These are phyloP conservation scores for Syncephalastrum sp. DNA, from an alignment of 371 early-diverging fungal genomes.

Conservation along the genomic window DNA sequence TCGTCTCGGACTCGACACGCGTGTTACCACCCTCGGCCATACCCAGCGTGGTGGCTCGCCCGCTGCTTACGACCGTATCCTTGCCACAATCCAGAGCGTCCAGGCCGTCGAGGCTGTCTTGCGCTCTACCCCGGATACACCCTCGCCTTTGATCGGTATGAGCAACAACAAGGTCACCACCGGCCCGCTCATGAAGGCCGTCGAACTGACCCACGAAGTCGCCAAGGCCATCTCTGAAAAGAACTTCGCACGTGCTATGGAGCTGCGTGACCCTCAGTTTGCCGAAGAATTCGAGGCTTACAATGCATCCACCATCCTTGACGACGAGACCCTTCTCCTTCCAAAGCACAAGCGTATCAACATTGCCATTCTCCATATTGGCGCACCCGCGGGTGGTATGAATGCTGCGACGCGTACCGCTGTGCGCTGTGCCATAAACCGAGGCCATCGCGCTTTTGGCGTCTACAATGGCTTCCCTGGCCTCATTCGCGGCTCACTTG, in stretches of 20 bases:
- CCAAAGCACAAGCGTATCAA: slow-evolving; percentile 61
- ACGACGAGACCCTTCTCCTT: slow-evolving; percentile 28
- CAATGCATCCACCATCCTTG: slow-evolving; percentile 47
- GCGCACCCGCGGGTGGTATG: slow-evolving; percentile 98
- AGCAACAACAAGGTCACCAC: slow-evolving; percentile 82
- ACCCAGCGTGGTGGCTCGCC: slow-evolving; percentile 99
- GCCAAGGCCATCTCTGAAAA: slow-evolving; percentile 79
- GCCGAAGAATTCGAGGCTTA: slow-evolving; percentile 68
- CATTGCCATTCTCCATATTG: slow-evolving; percentile 93
- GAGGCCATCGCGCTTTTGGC: slow-evolving; percentile 82
- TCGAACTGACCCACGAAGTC: slow-evolving; percentile 87
- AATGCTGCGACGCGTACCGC: slow-evolving; percentile 94
- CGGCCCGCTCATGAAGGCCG: slow-evolving; percentile 91
- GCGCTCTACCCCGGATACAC: slow-evolving; percentile 78
- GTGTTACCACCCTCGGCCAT: slow-evolving; percentile 97
- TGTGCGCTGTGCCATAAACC: slow-evolving; percentile 84
- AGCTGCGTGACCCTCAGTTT: slow-evolving; percentile 90
- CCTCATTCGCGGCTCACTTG: slow-evolving; percentile 76
- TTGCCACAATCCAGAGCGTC: slow-evolving; percentile 93
- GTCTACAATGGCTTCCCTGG: slow-evolving; percentile 97
- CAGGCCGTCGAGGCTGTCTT: slow-evolving; percentile 97
- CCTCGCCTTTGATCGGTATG: slow-evolving; percentile 93
- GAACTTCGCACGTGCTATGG: slow-evolving; percentile 90
- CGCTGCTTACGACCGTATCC: slow-evolving; percentile 90
- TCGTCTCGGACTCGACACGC: slow-evolving; percentile 86